These are phyloP conservation scores for Rubia peregrina DNA, from an alignment of 305 asterid genomes.

Conservation along the genomic window DNA sequence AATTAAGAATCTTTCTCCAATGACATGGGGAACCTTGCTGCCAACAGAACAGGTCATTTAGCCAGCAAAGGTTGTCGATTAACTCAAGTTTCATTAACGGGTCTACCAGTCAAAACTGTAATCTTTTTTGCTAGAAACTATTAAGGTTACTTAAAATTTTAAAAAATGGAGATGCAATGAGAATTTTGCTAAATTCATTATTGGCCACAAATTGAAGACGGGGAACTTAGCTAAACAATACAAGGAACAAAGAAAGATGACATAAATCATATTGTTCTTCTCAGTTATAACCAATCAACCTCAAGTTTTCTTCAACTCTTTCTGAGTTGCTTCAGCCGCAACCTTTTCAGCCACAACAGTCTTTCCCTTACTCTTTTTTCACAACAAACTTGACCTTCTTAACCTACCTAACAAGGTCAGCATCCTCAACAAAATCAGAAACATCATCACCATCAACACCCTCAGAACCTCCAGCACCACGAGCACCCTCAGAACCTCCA, in stretches of 20 bases:
- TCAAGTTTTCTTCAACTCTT: too few species aligned
- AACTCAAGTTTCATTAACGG: neutral
- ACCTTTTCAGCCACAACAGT: too few species aligned
- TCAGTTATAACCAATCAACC: too few species aligned
- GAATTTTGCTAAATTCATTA: neutral
- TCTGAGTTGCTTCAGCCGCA: too few species aligned
- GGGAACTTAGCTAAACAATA: neutral
- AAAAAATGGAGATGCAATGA: neutral
- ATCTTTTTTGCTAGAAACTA: neutral
- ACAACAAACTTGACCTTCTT: too few species aligned
- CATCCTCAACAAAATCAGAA: too few species aligned
- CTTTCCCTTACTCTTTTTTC: too few species aligned
- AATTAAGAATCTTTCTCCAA: constrained; percentile 5
- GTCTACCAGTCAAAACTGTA: neutral
- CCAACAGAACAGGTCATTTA: neutral
- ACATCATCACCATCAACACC: too few species aligned
- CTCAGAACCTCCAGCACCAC: too few species aligned
- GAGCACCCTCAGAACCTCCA: too few species aligned
- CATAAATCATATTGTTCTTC: neutral
- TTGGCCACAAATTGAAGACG: neutral
- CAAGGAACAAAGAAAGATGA: neutral
- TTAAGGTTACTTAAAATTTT: neutral
- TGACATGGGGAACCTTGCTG: neutral
- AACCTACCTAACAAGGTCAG: too few species aligned
- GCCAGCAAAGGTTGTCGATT: neutral